These are phyloP conservation scores for Flaveria floridana DNA, from an alignment of 140 eudicot genomes.

Conservation along the genomic window DNA sequence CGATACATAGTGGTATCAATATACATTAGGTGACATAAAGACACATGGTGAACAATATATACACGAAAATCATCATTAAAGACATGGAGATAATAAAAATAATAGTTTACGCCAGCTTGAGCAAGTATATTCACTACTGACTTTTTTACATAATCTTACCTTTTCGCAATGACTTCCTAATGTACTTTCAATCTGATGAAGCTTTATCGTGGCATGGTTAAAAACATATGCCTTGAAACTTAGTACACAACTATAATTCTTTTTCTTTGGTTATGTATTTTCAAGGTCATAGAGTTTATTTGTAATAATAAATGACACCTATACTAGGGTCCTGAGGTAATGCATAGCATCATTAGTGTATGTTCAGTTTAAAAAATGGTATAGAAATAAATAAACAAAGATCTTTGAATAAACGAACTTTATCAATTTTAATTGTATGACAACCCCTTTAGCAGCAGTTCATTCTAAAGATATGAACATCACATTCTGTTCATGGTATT, in stretches of 20 bases:
- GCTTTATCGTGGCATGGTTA: neutral
- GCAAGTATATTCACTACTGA: neutral
- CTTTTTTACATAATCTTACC: neutral
- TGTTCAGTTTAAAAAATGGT: neutral
- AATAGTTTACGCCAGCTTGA: neutral
- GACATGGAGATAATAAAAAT: too few species aligned
- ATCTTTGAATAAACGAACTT: neutral
- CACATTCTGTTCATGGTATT: neutral
- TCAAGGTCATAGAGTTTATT: neutral
- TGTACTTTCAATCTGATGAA: neutral
- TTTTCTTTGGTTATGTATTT: neutral
- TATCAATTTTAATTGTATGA: neutral
- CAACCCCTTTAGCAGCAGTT: neutral
- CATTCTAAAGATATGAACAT: neutral
- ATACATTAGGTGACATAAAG: too few species aligned
- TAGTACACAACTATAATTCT: neutral
- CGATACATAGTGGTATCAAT: too few species aligned
- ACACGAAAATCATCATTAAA: too few species aligned
- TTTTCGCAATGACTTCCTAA: neutral
- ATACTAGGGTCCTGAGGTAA: neutral
- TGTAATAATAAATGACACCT: neutral
- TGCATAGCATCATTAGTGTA: neutral
- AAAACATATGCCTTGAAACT: neutral
- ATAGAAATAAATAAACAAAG: neutral
- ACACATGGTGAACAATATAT: too few species aligned